Evolutionary conservation across 306 rosid genomes (phyloP).

Genomic region (Rosa lucieae): DNA sequence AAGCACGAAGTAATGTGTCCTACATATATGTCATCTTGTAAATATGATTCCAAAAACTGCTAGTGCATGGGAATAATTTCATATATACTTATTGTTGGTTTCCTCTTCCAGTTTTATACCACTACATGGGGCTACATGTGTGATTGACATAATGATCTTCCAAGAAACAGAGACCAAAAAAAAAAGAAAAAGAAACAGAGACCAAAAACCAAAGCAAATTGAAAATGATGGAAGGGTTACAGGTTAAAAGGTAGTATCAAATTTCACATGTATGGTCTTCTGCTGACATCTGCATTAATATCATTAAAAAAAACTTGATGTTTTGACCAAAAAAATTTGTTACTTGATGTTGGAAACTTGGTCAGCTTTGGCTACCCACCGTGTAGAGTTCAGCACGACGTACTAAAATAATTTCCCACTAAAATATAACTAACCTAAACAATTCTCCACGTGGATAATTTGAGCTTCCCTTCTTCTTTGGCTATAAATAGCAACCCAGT

Average conservation of each 20-base stretch:
- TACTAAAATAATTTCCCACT: background rate
- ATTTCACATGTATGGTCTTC: background rate
- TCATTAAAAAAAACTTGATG: too few relatives aligned
- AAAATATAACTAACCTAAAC: background rate
- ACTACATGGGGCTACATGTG: background rate
- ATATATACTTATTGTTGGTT: background rate
- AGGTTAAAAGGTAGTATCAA: background rate
- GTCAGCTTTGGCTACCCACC: background rate
- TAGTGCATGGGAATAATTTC: background rate
- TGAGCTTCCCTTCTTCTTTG: background rate
- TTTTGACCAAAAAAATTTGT: too few relatives aligned
- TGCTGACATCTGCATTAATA: background rate
- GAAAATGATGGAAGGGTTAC: background rate
- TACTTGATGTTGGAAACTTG: background rate
- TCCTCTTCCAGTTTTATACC: background rate
- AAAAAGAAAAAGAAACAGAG: background rate
- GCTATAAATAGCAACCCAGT: background rate
- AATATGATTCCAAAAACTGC: background rate
- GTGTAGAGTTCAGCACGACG: background rate
- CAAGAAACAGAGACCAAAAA: background rate
- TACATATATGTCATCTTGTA: background rate
- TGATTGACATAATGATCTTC: background rate
- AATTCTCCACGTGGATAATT: background rate
- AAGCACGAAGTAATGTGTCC: background rate
- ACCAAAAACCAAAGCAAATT: background rate